Base-by-base conservation (phyloP, 1,284 basidiomycete genomes). In the Cystobasidium sp. region DNA sequence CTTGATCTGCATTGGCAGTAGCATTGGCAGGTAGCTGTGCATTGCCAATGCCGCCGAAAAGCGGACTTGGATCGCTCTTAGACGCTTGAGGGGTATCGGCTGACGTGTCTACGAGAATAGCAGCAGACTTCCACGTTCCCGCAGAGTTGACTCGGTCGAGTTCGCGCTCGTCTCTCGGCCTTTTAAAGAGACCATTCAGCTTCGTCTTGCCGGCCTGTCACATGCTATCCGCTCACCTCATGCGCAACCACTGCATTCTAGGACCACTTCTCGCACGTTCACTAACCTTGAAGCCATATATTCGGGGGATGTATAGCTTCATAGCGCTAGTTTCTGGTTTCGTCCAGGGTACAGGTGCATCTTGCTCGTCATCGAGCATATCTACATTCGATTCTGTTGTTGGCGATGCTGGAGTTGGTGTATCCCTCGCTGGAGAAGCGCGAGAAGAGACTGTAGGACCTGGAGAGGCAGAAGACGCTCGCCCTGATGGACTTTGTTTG, bases 171-270 rank as follows among this genome's bases (percentile, higher is more conserved):
- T 73, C 70, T 55, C 49, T 14, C 20, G 70, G 70, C 31, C 70
- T 73, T 41, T 6, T 1, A 62, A 44, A 22, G 39, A 43, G 39
- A 18, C 16, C 20, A n/a, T 16, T 59, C 14, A 16, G 9, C 56
- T 16, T 8, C 18, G 39, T 5, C 12, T 14, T 39, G 24, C 7
- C 14, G 24, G 22, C 12, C 56, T 1, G 16, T 14, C 24, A 47
- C 14, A 46, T 31, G 31, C 31, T 31, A 10, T 4, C 6, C 9
- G 47, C 64, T 55, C 43, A 73, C 83, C 80, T 96, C 92, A 74
- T 89, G 87, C 12, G 86, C 83, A 98, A 84, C 96, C 96, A 99
- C 78, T 91, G 90, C 96, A 99, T 98, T 75, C 97, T 86, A 14
- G 97, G 96, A 1, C 97, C 97, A 78, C 88, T 91, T 82, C 94